A percentile compares a stretch with the other conserved stretches of the same genome.
These are phyloP conservation scores for Alternaria arbusti DNA, from an alignment of 2,329 filamentous ascomycete species.

Conservation along the genomic window DNA sequence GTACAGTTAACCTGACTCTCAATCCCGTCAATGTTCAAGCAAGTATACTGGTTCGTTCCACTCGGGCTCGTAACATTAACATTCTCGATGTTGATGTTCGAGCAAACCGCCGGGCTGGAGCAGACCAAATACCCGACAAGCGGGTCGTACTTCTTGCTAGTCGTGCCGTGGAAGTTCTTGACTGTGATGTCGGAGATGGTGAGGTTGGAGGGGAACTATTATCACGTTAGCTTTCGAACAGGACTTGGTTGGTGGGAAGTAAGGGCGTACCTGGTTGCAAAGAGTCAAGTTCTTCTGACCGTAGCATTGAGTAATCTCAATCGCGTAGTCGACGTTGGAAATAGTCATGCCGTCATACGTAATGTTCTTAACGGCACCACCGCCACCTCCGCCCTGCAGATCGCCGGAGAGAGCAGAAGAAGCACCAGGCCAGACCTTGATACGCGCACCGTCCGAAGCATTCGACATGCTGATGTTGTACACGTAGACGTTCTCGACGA, in stretches of 20 bases:
- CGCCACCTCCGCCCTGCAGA: conserved; percentile 70
- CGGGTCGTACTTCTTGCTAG: conserved; percentile 53
- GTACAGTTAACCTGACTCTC: conserved; percentile 41
- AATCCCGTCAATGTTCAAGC: conserved; percentile 49
- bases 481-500: conserved; percentile 71
- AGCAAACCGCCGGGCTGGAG: conserved; percentile 55
- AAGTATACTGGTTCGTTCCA: conserved; percentile 53
- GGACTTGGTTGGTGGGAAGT: not conserved
- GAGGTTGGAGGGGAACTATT: conserved; percentile 59
- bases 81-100: conserved; percentile 54
- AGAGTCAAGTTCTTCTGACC: conserved; percentile 67
- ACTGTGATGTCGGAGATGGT: conserved; percentile 64
- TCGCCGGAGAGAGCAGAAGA: conserved; percentile 63
- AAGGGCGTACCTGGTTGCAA: conserved; percentile 54
- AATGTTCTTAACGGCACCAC: conserved; percentile 68
- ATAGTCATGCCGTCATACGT: conserved; percentile 69
- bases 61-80: conserved; percentile 57
- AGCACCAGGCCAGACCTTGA: conserved; percentile 75
- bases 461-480: conserved; percentile 50
- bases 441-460: conserved; percentile 67
- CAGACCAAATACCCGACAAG: conserved; percentile 54
- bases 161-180: conserved; percentile 63
- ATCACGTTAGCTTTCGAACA: not conserved
- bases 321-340: conserved; percentile 69
- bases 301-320: conserved; percentile 71